phyloP scores from a whole-genome alignment of 352 stramenopile species.

The Pythium rhizo-oryzae region DNA sequence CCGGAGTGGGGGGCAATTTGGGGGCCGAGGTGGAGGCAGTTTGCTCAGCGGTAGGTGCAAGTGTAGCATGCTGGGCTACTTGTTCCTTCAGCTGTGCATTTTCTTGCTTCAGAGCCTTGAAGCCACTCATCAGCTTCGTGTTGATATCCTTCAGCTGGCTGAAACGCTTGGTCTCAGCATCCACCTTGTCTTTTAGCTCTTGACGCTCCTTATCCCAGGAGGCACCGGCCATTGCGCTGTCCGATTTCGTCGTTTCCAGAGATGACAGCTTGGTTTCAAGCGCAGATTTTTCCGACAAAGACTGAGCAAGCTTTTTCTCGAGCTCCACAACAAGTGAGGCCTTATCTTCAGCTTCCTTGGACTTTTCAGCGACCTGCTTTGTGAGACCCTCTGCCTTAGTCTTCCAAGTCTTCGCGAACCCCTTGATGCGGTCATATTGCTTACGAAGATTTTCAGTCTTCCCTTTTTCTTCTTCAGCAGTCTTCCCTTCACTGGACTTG shows the following conservation, averaged over 20 bases:
- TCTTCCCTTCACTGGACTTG: conserved; percentile 28
- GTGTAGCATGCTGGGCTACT: conserved; percentile 7
- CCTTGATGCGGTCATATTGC: conserved; percentile 81
- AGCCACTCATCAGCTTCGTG: conserved; percentile 57
- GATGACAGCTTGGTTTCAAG: conserved; percentile 50
- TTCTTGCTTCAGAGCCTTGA: conserved; percentile 78
- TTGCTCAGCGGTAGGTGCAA: conserved; percentile 1
- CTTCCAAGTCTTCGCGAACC: conserved; percentile 86
- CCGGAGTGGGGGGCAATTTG: neutral
- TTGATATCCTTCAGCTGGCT: conserved; percentile 80
- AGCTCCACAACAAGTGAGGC: conserved; percentile 35
- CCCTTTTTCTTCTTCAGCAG: conserved; percentile 56
- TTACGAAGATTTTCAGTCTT: conserved; percentile 73
- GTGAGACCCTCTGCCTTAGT: conserved; percentile 66
- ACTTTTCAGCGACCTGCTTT: conserved; percentile 71
- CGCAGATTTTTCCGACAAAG: conserved; percentile 44
- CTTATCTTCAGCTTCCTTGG: conserved; percentile 63
- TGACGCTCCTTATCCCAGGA: conserved; percentile 58
- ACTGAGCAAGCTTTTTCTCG: conserved; percentile 44
- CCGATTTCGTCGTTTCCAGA: conserved; percentile 32
- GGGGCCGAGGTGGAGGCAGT: neutral
- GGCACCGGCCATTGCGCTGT: conserved; percentile 19
- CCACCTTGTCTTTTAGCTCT: conserved; percentile 55
- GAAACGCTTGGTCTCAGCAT: conserved; percentile 68
- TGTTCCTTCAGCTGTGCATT: conserved; percentile 75